Base-by-base conservation (phyloP, 192 early-diverging fungal genomes). In the Thamnidium elegans region DNA sequence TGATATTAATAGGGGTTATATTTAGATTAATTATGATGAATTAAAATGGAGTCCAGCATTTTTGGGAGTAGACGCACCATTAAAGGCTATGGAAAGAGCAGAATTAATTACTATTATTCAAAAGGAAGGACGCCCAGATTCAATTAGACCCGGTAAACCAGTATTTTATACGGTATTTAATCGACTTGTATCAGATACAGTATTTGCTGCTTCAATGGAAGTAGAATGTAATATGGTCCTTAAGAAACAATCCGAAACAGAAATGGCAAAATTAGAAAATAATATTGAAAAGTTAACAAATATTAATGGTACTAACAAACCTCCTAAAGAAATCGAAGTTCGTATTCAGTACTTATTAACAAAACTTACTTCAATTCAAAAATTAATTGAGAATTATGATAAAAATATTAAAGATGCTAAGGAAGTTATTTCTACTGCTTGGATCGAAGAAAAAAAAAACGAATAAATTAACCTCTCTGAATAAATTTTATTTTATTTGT, bases 51-150 rank as follows among this genome's bases (percentile, higher is more conserved):
- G 88, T 47, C 74, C 91, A 11, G 72, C 94, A 50, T 99, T 97
- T 81, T 88, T 88, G 31, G 90, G 91, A n/a, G 88, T 89, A 48
- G 93, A 94, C 61, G 70, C 66, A 4, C 81, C 93, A 5, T 79
- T 98, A 17, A 79, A 86, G 63, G 90, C 84, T 1, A 90, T 99
- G 88, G 94, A 97, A 69, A 85, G 91, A 45, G 88, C 90, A 15
- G 93, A 95, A 65, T 79, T 99, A 42, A 94, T 99, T 50, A 81
- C 79, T 7, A 82, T 98, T 58, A 69, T 71, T 4, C 86, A 95
- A 47, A 71, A 89, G 48, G 84, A 95, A 77, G 89, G 93, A 43
- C 88, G 95, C 21, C 93, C 95, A 26, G 78, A 83, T 58, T 68
- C 69, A n/a, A 87, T 99, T 45, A 78, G 82, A 30, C 83, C 94